phyloP scores from a whole-genome alignment of 495 filamentous ascomycete genomes.

The Acidomyces sp. region DNA sequence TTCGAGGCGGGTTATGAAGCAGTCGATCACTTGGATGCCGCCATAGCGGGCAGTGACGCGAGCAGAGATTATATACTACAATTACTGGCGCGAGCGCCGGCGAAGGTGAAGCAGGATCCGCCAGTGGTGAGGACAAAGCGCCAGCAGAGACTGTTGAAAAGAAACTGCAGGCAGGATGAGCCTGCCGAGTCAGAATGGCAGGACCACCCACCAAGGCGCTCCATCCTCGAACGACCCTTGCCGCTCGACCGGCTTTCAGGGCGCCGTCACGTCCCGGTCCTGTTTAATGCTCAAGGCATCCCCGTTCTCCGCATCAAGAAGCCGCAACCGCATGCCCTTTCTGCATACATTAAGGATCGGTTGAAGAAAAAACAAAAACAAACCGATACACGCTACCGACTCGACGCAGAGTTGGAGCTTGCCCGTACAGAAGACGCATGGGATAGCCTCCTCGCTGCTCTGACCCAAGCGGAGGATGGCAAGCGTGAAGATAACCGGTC shows the following conservation, averaged over 20 bases:
- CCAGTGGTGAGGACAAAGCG: background rate
- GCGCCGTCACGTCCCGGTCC: constrained; percentile 45
- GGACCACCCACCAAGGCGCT: constrained; percentile 5
- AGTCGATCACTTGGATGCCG: constrained; percentile 27
- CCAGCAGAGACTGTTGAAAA: background rate
- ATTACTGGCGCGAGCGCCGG: constrained; percentile 18
- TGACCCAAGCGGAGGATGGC: background rate
- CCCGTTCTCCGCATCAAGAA: constrained; percentile 61
- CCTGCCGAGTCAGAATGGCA: background rate
- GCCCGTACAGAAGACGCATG: constrained; percentile 46
- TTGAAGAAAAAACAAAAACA: constrained; percentile 30
- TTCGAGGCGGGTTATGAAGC: constrained; percentile 46
- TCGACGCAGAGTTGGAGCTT: constrained; percentile 30
- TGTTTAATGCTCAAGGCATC: constrained; percentile 45
- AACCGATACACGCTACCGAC: constrained; percentile 23
- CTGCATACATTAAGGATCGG: constrained; percentile 43
- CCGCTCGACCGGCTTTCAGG: constrained; percentile 32
- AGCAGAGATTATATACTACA: constrained; percentile 16
- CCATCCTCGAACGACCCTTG: constrained; percentile 34
- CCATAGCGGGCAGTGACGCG: constrained; percentile 17
- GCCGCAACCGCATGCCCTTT: constrained; percentile 48
- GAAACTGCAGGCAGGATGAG: background rate
- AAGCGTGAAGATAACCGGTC: background rate
- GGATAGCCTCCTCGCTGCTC: constrained; percentile 26
- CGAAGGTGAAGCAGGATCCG: constrained; percentile 10